Evolutionary conservation across 805 yeast genomes (phyloP), one percentile per base, ranked within the genome.

Genomic region (Kuraishia cidri): DNA sequence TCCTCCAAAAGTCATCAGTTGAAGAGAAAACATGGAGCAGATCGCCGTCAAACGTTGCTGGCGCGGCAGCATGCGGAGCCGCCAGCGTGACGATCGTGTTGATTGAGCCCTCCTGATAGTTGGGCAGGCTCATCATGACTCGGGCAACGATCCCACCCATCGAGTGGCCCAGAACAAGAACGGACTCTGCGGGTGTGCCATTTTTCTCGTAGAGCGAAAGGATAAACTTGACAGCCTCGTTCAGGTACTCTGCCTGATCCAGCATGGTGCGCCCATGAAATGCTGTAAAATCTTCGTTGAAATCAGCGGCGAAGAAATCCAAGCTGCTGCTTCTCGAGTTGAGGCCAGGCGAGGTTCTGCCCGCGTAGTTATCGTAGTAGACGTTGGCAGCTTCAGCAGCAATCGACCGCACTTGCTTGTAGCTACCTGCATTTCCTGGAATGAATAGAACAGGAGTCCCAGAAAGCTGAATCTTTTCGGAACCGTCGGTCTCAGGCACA

Each of bases 61-160:
- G 97, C 0, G 97, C 80, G 1, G 85, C 83, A 1, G 88, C 73
- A 51, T 92, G 97, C 0, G 98, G 98, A 0, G 97, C 75, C 0
- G 96, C 80, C 24, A 90, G 59, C 0, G 97, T 88, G 15, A 88
- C 42, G 11, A 90, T 79, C 0, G 96, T 79, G 47, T 84, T 87
- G 14, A 92, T 75, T 1, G 95, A 80, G 15, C 68, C 72, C 4
- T 69, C 69, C 1, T 63, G 46, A 50, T 85, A 88, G 47, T 86
- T 88, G 1, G 86, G 81, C 33, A 90, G 56, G 0, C 94, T 76
- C 5, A 85, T 66, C 74, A 88, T 74, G 0, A 85, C 78, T 37
- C 97, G 66, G 3, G 95, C 82, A 1, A 92, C 97, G 12, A 90
- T 72, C 3, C 98, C 98, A 26, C 98, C 98, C 98, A 90, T 90